Base-by-base conservation (phyloP, 2,329 filamentous ascomycete species). In the Zasmidium cellare region DNA sequence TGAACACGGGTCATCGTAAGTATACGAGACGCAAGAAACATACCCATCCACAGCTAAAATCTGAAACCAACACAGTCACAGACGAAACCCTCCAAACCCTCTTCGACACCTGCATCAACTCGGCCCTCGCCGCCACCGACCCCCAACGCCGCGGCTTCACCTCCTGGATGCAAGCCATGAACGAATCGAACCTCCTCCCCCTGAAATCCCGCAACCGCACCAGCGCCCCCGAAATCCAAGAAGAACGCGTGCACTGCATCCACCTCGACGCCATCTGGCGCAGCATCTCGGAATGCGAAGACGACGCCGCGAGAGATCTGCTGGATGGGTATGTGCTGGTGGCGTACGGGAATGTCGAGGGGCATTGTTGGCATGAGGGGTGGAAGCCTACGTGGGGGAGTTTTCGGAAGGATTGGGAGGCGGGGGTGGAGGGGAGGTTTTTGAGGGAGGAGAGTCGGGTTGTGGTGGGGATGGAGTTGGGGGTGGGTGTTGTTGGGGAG, bases 121-220 rank as follows among this genome's bases (percentile, higher is more conserved):
- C 63, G 2, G 61, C 63, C 23, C 57, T 65, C n/a, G 44, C 60
- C 24, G 45, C 57, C 20, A 59, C 61, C 16, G 61, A 62, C 20
- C 58, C 63, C 9, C 52, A 55, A 9, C 61, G 61, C 12, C 52
- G 54, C 16, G 55, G 55, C 12, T 63, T 60, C 59, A 23, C 50
- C 3, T 53, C 57, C 7, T 65, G 63, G 63, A 52, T 62, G 23
- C 61, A 65, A 23, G 63, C 63, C 20, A 63, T 64, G 53, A 65
- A 63, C 35, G 60, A 65, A 23, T 58, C 58, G 3, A 62, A 65
- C 22, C 49, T 65, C 23, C 61, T 60, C 41, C 60, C 63, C 2
- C 60, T 65, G 38, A 65, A 63, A 18, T 61, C 61, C 11, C 54
- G 63, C 41, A 59, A 51, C 49, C 47, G 41, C 9, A 50, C 53